Conservation (phyloP, 106 monocot genomes). For the Acorus gramineus region DNA sequence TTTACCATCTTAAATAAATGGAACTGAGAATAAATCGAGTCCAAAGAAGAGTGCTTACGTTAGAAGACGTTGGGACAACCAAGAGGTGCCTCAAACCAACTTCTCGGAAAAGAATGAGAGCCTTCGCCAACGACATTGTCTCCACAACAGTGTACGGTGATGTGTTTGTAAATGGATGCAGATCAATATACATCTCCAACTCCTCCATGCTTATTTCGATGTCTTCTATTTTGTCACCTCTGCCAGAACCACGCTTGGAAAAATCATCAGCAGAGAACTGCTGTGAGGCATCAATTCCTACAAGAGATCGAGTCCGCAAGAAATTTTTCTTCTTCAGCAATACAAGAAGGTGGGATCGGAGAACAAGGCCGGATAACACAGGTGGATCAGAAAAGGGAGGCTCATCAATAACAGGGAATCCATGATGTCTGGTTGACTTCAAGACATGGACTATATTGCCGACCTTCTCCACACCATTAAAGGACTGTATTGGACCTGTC, state of each 20-base stretch:
- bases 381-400: conserved; percentile 28
- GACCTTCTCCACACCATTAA: conserved; percentile 43
- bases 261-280: conserved; percentile 37
- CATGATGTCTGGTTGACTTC: conserved; percentile 47
- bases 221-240: conserved; percentile 40
- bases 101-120: conserved; percentile 52
- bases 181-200: conserved; percentile 62
- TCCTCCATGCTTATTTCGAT: conserved; percentile 37
- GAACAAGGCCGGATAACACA: conserved; percentile 54
- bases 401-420: conserved; percentile 60
- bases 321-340: conserved; percentile 57
- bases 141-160: conserved; percentile 70
- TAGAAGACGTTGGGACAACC: conserved; percentile 42
- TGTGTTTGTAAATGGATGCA: conserved; percentile 56
- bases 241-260: conserved; percentile 49
- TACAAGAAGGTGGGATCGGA: conserved; percentile 68
- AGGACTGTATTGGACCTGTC: conserved; percentile 32
- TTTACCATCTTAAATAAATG: too few species aligned
- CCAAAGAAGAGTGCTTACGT: conserved; percentile 27
- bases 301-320: conserved; percentile 5
- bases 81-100: conserved; percentile 62
- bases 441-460: conserved; percentile 38
- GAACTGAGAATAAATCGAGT: too few species aligned
- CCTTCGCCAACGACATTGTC: conserved; percentile 69
- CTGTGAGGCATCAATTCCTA: conserved; percentile 5